Base-by-base conservation (phyloP, 352 stramenopile genomes). In the Pythium graminicola region DNA sequence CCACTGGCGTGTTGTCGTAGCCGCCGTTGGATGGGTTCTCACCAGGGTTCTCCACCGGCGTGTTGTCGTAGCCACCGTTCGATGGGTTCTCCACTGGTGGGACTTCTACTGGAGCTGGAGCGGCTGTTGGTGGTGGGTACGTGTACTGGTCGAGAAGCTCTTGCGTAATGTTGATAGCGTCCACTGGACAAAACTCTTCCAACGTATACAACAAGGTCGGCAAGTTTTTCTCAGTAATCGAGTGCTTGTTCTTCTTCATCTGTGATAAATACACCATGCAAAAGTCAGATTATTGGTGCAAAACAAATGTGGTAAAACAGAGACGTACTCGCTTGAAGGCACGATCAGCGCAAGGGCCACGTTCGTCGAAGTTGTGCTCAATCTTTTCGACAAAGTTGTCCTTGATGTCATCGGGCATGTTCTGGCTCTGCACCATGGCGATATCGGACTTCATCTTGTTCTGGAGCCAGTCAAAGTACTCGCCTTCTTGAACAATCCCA, bases 401-500 rank as follows among this genome's bases (percentile, higher is more conserved):
- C 46, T 80, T 77, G 48, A 81, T 59, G 1, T 65, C 46, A 0
- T 70, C 36, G 0, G 72, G 64, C 2, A 86, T 57, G 17, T 64
- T 48, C 0, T 68, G 62, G 0, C 43, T 48, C 6, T 55, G 33
- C 6, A 86, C 59, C 13, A 73, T 33, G 17, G 49, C 46, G 14
- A 54, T 57, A 20, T 79, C 57, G 2, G 28, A 26, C 7, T 66
- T 41, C 20, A 62, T 60, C 10, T 66, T 54, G 11, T 46, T 10
- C 27, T 74, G 39, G 2, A 86, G 41, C 24, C 60, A 62, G 6
- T 27, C 40, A 11, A 81, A 56, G 54, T 72, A 74, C 49, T 83
- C 75, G 14, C 10, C 60, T 36, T 76, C 61, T 0, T 44, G 51
- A 27, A 81, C 57, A 16, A 73, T 19, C 9, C 52, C 54, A 44